A percentile compares a stretch with the other conserved stretches of the same genome.
Evolutionary conservation across 148 eudicot genomes (phyloP).

Genomic region (Nepenthes gracilis): DNA sequence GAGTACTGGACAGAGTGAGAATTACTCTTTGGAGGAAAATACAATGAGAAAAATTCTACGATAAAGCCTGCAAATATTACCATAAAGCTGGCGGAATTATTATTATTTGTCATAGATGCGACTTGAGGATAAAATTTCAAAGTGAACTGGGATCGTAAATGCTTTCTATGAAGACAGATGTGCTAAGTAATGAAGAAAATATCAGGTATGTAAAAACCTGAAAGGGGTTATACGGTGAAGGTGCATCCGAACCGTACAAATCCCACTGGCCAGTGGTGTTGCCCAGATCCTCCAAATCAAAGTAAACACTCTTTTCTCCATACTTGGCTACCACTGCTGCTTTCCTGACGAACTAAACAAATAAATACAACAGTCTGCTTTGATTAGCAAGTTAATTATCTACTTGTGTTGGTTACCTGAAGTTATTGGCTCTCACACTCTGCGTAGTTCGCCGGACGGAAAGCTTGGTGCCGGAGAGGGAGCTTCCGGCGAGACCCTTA

Average conservation of each 20-base stretch:
- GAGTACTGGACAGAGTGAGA: background rate
- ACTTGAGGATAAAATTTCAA: too few relatives aligned
- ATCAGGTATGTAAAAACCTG: slow-evolving; percentile 41
- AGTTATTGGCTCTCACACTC: slow-evolving; percentile 26
- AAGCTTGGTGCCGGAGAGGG: slow-evolving; percentile 67
- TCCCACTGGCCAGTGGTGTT: slow-evolving; percentile 99
- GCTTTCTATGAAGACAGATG: background rate
- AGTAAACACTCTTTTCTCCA: slow-evolving; percentile 95
- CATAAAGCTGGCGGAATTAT: too few relatives aligned
- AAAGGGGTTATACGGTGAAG: slow-evolving; percentile 91
- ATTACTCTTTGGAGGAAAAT: background rate
- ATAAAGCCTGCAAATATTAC: too few relatives aligned
- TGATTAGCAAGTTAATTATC: background rate
- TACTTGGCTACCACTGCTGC: slow-evolving; percentile 84
- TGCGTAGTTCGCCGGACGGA: slow-evolving; percentile 40
- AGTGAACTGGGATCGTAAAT: too few relatives aligned
- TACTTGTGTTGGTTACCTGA: slow-evolving; percentile 24
- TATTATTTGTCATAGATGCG: too few relatives aligned
- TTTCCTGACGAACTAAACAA: slow-evolving; percentile 22
- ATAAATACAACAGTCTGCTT: background rate
- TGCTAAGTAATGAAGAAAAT: background rate
- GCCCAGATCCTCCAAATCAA: slow-evolving; percentile 87
- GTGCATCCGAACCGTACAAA: slow-evolving; percentile 97
- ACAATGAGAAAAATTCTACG: background rate
- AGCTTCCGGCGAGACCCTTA: slow-evolving; percentile 86